Base-by-base conservation (phyloP, 352 stramenopile species). In the Pilasporangium apinafurcum region DNA sequence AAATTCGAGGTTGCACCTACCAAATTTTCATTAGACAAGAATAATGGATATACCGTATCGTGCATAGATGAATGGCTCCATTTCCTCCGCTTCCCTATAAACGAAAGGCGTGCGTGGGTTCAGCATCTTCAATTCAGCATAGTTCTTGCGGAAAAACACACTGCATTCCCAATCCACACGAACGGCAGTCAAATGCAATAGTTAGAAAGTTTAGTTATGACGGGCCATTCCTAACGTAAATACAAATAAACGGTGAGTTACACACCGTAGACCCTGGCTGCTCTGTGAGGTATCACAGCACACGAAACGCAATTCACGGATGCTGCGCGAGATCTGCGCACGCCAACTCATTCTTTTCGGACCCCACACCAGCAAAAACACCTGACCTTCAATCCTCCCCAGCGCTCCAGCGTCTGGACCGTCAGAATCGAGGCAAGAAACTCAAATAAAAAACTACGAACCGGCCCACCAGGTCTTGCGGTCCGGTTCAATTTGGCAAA, bases 341-440 rank as follows among this genome's bases (percentile, higher is more conserved):
- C 82, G 82, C 82, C 82, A 93, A 51, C 82, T 93, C 82, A 93
- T 93, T 50, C 45, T 51, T n/a, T n/a, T n/a, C n/a, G n/a, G n/a
- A n/a, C n/a, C n/a, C n/a, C n/a, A n/a, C n/a, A n/a, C n/a, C n/a
- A n/a, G n/a, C n/a, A n/a, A n/a, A n/a, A n/a, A n/a, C n/a, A n/a
- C n/a, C n/a, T n/a, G n/a, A n/a, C n/a, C n/a, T n/a, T n/a, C n/a
- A n/a, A n/a, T n/a, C n/a, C n/a, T n/a, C n/a, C n/a, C n/a, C n/a
- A n/a, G n/a, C n/a, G n/a, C n/a, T n/a, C n/a, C n/a, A n/a, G n/a
- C n/a, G n/a, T n/a, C n/a, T n/a, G n/a, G n/a, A n/a, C n/a, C n/a
- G n/a, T n/a, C n/a, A n/a, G n/a, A n/a, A n/a, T n/a, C n/a, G n/a
- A n/a, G n/a, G n/a, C n/a, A n/a, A n/a, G n/a, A n/a, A n/a, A n/a